A percentile compares a stretch with the other conserved stretches of the same genome.
Conservation (phyloP, 2,329 filamentous ascomycete genomes). For the Cladophialophora chaetospira region DNA sequence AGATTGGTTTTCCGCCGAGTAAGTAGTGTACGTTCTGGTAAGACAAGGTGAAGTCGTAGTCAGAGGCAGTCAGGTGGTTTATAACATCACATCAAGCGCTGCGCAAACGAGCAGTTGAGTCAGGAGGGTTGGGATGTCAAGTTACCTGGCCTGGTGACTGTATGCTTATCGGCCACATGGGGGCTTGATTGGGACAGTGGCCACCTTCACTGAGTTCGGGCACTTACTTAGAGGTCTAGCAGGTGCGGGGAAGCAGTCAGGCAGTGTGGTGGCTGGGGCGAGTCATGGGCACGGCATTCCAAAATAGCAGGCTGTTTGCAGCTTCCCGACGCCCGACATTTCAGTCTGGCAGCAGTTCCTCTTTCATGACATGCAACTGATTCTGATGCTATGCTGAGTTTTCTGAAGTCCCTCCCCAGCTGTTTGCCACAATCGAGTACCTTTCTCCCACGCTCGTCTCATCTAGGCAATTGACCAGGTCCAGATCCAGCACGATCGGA, state of each 20-base stretch:
- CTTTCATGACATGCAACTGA: too few species aligned
- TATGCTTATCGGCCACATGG: constrained; percentile 5
- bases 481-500: too few species aligned
- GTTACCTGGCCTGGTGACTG: neutral
- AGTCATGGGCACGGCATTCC: neutral
- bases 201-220: neutral
- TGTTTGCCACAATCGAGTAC: too few species aligned
- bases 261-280: neutral
- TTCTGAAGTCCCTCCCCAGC: too few species aligned
- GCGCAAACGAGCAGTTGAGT: constrained; percentile 9
- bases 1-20: too few species aligned
- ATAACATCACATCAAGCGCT: neutral
- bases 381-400: too few species aligned
- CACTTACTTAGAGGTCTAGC: neutral
- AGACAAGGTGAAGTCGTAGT: constrained; percentile 1
- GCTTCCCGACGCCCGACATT: too few species aligned
- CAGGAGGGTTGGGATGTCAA: constrained; percentile 13
- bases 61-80: constrained; percentile 11
- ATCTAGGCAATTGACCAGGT: too few species aligned
- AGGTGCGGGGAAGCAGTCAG: constrained; percentile 1
- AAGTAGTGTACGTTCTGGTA: too few species aligned
- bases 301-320: neutral
- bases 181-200: neutral
- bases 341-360: too few species aligned
- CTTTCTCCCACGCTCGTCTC: too few species aligned